Percentiles rank a stretch among this genome's conserved stretches.
phyloP scores from a whole-genome alignment of 2,329 filamentous ascomycete genomes.

The Teratosphaeriaceae sp. region DNA sequence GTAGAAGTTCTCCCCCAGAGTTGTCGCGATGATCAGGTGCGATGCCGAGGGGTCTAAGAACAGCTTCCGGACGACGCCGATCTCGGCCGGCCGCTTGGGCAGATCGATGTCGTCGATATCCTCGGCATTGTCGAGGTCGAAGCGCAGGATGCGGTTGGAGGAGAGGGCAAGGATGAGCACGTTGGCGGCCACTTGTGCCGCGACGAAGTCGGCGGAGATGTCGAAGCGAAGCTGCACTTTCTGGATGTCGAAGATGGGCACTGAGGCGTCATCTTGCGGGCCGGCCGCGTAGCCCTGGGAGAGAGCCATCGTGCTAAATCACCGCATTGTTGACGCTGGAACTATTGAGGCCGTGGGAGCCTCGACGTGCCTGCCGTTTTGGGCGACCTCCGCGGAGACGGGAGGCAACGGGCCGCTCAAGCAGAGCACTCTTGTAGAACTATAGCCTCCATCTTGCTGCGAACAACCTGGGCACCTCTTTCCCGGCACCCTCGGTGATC shows the following conservation, averaged over 20 bases:
- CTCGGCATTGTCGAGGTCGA: conserved; percentile 86
- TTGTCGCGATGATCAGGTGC: conserved; percentile 85
- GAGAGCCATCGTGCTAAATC: neutral
- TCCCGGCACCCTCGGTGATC: no score
- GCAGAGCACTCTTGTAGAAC: no score
- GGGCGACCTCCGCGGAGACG: no score
- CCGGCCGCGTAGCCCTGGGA: conserved; percentile 24
- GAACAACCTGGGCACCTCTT: no score
- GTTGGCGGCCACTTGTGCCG: conserved; percentile 95
- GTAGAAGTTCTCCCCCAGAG: conserved; percentile 93
- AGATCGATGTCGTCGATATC: conserved; percentile 99
- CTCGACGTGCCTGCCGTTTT: no score
- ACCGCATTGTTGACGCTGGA: conserved; percentile 1
- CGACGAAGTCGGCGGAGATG: conserved; percentile 90
- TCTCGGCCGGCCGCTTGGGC: conserved; percentile 83
- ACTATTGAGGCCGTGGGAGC: no score
- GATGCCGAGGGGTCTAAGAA: conserved; percentile 97
- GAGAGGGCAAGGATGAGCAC: conserved; percentile 87
- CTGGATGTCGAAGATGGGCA: conserved; percentile 93
- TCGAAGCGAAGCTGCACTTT: conserved; percentile 90
- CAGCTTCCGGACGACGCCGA: conserved; percentile 88
- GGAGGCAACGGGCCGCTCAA: no score
- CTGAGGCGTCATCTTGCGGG: conserved; percentile 42
- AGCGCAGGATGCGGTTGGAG: conserved; percentile 85
- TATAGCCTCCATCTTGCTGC: no score